phyloP scores from a whole-genome alignment of 139 green algal species.

The Cymbomonas tetramitiformis region DNA sequence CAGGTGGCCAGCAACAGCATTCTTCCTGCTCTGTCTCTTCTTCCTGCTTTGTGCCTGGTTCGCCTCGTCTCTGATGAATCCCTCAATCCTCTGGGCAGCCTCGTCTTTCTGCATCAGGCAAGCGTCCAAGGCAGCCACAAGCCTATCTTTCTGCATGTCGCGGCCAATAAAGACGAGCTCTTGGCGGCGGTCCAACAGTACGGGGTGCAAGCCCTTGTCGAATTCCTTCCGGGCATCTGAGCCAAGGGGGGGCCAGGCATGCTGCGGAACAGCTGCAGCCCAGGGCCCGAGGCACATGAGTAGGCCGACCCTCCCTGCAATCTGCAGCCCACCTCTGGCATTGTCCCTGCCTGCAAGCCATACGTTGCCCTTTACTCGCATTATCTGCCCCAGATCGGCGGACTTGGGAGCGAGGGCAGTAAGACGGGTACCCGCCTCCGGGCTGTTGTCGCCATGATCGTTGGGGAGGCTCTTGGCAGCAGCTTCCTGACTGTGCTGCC shows the following conservation, averaged over 20 bases:
- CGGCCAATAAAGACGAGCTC: conserved; percentile 87
- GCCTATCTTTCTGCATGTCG: not conserved
- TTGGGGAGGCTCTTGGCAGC: not conserved
- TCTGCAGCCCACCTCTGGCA: conserved; percentile 75
- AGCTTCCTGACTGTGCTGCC: not conserved
- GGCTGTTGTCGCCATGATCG: not conserved
- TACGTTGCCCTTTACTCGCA: conserved; percentile 82
- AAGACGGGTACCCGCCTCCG: not conserved
- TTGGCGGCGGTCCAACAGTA: conserved; percentile 63
- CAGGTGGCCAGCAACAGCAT: too few species aligned
- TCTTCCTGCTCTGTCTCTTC: too few species aligned
- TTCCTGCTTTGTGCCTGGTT: too few species aligned
- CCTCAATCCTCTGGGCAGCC: too few species aligned
- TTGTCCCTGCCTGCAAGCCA: conserved; percentile 70
- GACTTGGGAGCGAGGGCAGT: not conserved
- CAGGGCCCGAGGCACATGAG: conserved; percentile 71
- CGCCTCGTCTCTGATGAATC: too few species aligned
- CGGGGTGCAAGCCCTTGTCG: conserved; percentile 10
- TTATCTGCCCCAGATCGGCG: not conserved
- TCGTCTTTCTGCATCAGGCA: conserved; percentile 5
- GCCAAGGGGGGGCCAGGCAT: conserved; percentile 50
- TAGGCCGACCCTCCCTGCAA: conserved; percentile 85
- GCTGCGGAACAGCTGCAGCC: conserved; percentile 54
- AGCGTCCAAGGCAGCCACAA: conserved; percentile 1
- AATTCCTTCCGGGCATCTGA: not conserved